These are phyloP conservation scores for Paraphaeosphaeria sporulosa DNA, from an alignment of 2,329 filamentous ascomycete genomes.

Conservation along the genomic window DNA sequence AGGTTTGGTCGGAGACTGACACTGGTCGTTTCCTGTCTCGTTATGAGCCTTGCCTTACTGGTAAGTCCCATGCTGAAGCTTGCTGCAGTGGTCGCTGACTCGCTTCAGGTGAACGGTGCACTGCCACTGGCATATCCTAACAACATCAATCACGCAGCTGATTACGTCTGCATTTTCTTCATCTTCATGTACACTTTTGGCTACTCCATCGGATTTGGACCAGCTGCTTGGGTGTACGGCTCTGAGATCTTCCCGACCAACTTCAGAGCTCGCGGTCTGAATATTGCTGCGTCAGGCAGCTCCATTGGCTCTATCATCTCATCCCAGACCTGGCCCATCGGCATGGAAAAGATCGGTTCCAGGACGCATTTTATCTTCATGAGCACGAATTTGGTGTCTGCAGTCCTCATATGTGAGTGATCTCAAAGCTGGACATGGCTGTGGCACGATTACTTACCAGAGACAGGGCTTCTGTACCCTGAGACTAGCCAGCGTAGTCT, in stretches of 20 bases:
- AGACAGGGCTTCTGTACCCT: conserved; percentile 59
- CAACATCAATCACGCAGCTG: conserved; percentile 57
- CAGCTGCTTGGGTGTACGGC: conserved; percentile 67
- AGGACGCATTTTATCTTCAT: conserved; percentile 67
- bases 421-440: no score
- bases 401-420: conserved; percentile 29
- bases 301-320: conserved; percentile 64
- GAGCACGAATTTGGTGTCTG: conserved; percentile 57
- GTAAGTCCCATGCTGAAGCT: conserved; percentile 44
- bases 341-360: conserved; percentile 59
- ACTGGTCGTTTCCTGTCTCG: conserved; percentile 57
- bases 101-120: conserved; percentile 61
- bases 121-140: conserved; percentile 61
- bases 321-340: conserved; percentile 64
- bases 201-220: conserved; percentile 65
- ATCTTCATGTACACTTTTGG: conserved; percentile 67
- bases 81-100: neutral
- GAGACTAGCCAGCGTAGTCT: conserved; percentile 62
- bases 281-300: conserved; percentile 62
- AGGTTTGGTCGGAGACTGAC: conserved; percentile 59
- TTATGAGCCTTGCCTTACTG: conserved; percentile 63
- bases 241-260: conserved; percentile 68
- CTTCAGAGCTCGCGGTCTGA: conserved; percentile 64
- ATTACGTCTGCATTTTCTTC: conserved; percentile 62
- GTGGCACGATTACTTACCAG: neutral